A percentile compares a stretch with the other conserved stretches of the same genome.
These are phyloP conservation scores for Aspergillus sclerotiicarbonarius DNA, from an alignment of 495 filamentous ascomycete genomes.

Conservation along the genomic window DNA sequence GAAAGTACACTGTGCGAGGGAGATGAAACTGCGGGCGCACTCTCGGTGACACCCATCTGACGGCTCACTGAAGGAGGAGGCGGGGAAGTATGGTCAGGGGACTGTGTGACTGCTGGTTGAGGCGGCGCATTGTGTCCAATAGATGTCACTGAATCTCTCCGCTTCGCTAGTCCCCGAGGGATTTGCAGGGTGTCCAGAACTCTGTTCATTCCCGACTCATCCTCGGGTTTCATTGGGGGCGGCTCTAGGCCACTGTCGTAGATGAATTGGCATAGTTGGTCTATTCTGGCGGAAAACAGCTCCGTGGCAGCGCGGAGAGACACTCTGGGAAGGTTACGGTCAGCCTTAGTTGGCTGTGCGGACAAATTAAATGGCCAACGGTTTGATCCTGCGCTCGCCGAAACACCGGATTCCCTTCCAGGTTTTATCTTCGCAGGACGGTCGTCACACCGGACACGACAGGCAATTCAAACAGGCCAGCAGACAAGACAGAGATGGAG, in stretches of 20 bases:
- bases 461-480: background rate
- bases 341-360: constrained; percentile 1
- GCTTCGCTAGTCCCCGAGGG: constrained; percentile 28
- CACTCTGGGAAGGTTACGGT: constrained; percentile 29
- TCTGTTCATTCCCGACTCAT: constrained; percentile 44
- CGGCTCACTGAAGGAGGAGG: constrained; percentile 12
- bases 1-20: constrained; percentile 17
- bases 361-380: background rate
- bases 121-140: constrained; percentile 3
- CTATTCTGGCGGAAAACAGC: constrained; percentile 45
- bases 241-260: constrained; percentile 41
- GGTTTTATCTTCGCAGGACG: background rate
- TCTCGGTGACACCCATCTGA: constrained; percentile 12
- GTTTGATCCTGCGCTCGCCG: background rate
- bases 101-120: constrained; percentile 2
- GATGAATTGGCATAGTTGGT: constrained; percentile 48
- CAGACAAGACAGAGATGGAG: background rate
- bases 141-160: background rate
- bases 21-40: constrained; percentile 9
- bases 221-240: constrained; percentile 43
- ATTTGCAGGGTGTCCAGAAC: constrained; percentile 48
- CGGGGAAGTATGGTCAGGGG: constrained; percentile 22
- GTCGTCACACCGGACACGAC: background rate
- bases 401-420: background rate
- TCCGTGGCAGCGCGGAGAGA: constrained; percentile 49